These are phyloP conservation scores for Cucurbita pepo DNA, from an alignment of 306 rosid genomes.

Conservation along the genomic window DNA sequence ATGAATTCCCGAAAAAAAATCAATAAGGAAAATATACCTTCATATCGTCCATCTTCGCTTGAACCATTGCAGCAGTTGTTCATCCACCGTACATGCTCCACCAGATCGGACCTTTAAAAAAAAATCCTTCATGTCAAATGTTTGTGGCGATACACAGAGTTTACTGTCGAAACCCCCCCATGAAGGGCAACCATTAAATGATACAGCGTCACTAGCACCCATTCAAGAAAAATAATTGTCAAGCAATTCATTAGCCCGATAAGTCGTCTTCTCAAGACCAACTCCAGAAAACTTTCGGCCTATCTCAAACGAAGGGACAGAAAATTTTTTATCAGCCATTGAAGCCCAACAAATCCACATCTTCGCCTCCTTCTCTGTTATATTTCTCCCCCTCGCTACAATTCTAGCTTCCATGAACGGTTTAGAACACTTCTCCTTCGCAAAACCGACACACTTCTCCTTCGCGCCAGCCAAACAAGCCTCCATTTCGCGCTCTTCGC, in stretches of 20 bases:
- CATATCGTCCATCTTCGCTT: background rate
- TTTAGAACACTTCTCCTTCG: constrained; percentile 43
- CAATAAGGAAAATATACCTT: background rate
- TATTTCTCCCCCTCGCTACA: constrained; percentile 14
- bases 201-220: background rate
- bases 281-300: background rate
- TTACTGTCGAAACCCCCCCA: background rate
- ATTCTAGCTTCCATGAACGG: constrained; percentile 55
- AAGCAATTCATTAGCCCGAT: constrained; percentile 35
- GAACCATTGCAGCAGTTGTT: background rate
- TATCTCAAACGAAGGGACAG: constrained; percentile 13
- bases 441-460: constrained; percentile 38
- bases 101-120: background rate
- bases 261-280: constrained; percentile 17
- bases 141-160: background rate
- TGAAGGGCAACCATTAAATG: background rate
- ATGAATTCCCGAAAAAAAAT: background rate
- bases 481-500: constrained; percentile 47
- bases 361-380: constrained; percentile 23
- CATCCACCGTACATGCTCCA: background rate
- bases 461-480: constrained; percentile 23
- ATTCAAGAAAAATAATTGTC: background rate
- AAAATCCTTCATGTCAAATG: background rate
- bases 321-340: constrained; percentile 7
- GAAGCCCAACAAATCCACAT: constrained; percentile 30